Evolutionary conservation across 805 yeast species (phyloP).

Genomic region (Lachancea fermentati): DNA sequence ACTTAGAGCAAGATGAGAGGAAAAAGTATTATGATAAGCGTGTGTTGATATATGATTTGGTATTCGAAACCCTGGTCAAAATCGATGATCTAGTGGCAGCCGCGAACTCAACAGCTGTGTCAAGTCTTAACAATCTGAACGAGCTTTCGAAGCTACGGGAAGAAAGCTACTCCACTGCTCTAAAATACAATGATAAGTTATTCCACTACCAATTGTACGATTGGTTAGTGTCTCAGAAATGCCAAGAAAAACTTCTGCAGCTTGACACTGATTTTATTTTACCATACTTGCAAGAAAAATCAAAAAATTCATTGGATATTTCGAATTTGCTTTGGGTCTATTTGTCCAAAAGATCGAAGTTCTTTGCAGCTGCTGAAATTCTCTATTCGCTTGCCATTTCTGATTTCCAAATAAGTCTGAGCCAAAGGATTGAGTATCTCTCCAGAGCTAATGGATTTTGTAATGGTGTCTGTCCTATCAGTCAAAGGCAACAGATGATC

Average conservation of each 20-base stretch:
- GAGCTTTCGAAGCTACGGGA: conserved; percentile 57
- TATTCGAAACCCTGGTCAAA: conserved; percentile 69
- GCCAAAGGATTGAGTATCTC: conserved; percentile 76
- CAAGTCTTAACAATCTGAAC: conserved; percentile 28
- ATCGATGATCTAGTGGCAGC: conserved; percentile 61
- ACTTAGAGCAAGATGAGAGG: conserved; percentile 45
- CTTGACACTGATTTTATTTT: conserved; percentile 77
- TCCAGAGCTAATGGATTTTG: conserved; percentile 93
- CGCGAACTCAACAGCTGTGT: conserved; percentile 15
- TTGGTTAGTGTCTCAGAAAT: conserved; percentile 80
- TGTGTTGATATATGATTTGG: conserved; percentile 56
- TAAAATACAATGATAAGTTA: conserved; percentile 68
- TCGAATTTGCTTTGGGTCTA: conserved; percentile 77
- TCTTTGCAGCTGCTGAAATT: conserved; percentile 78
- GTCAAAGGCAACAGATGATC: conserved; percentile 68
- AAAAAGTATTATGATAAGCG: conserved; percentile 48
- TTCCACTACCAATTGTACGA: conserved; percentile 91
- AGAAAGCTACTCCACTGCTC: conserved; percentile 66
- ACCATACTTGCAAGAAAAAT: conserved; percentile 65
- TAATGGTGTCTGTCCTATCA: conserved; percentile 75
- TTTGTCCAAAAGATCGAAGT: conserved; percentile 74
- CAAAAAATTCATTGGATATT: conserved; percentile 58
- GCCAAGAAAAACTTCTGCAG: conserved; percentile 69
- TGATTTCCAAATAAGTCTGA: conserved; percentile 59
- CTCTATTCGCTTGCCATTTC: conserved; percentile 69